Evolutionary conservation across 306 rosid genomes (phyloP).

Genomic region (Corylus heterophylla): DNA sequence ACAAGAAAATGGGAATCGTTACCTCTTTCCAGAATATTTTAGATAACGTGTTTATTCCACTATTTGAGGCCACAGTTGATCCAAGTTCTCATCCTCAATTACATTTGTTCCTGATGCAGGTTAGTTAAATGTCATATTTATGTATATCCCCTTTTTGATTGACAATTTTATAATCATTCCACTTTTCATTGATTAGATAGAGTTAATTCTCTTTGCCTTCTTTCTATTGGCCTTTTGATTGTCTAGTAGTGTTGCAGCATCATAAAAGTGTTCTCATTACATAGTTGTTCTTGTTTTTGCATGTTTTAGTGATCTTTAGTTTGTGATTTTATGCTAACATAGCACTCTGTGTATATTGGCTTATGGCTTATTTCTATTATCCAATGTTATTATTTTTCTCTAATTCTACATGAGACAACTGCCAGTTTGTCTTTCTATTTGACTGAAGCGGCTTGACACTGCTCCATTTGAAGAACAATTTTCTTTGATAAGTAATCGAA

Average conservation of each 20-base stretch:
- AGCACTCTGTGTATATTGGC: not conserved
- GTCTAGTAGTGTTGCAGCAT: not conserved
- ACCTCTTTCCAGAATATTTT: slow-evolving; percentile 81
- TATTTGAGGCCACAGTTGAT: slow-evolving; percentile 77
- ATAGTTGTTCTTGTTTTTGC: not conserved
- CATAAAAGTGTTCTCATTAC: not conserved
- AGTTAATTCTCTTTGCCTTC: not conserved
- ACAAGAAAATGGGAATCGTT: slow-evolving; percentile 79
- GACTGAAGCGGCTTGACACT: not conserved
- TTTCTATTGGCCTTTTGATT: not conserved
- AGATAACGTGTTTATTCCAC: slow-evolving; percentile 77
- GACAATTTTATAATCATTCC: not conserved
- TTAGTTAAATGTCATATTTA: slow-evolving; percentile 25
- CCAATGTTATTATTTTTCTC: slow-evolving; percentile 4
- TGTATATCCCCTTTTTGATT: not conserved
- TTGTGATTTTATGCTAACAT: not conserved
- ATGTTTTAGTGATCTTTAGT: not conserved
- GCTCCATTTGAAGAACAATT: not conserved
- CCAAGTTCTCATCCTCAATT: slow-evolving; percentile 89
- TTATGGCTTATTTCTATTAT: not conserved
- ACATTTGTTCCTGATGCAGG: slow-evolving; percentile 82
- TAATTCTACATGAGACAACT: slow-evolving; percentile 7
- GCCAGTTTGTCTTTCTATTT: slow-evolving; percentile 3
- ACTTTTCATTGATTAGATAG: not conserved
- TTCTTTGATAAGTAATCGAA: too few species aligned